Conservation (phyloP, 2,329 filamentous ascomycete species). For the Pestalotiopsis fici region DNA sequence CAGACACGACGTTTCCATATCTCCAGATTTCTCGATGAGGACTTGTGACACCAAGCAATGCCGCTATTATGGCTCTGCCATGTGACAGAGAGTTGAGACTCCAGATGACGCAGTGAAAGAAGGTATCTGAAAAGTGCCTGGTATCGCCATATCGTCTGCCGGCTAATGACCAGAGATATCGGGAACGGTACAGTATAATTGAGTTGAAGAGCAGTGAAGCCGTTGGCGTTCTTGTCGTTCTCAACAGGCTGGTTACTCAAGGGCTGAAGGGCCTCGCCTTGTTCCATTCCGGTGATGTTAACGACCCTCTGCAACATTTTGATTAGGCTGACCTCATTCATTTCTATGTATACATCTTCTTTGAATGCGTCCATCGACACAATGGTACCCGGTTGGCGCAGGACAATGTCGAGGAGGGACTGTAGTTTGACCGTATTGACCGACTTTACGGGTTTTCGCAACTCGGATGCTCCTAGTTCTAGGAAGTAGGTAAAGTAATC, state of each 20-base stretch:
- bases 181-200: constrained; percentile 96
- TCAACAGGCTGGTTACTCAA: constrained; percentile 69
- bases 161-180: constrained; percentile 89
- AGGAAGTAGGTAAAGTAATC: constrained; percentile 99
- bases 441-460: constrained; percentile 83
- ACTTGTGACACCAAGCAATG: constrained; percentile 79
- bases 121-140: constrained; percentile 95
- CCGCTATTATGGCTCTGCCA: constrained; percentile 90
- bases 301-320: constrained; percentile 96
- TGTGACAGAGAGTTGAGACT: constrained; percentile 80
- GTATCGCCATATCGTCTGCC: constrained; percentile 96
- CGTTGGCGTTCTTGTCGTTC: constrained; percentile 82
- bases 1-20: constrained; percentile 92
- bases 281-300: constrained; percentile 92
- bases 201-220: constrained; percentile 90
- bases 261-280: constrained; percentile 79
- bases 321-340: constrained; percentile 92
- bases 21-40: constrained; percentile 72
- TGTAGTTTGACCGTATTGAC: constrained; percentile 95
- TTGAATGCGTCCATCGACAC: constrained; percentile 96
- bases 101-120: constrained; percentile 84
- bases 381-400: constrained; percentile 94
- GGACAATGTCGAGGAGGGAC: constrained; percentile 89
- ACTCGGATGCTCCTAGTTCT: constrained; percentile 84
- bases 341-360: constrained; percentile 95